phyloP scores from a whole-genome alignment of 2,329 filamentous ascomycete species.

The Xylariaceae sp. region DNA sequence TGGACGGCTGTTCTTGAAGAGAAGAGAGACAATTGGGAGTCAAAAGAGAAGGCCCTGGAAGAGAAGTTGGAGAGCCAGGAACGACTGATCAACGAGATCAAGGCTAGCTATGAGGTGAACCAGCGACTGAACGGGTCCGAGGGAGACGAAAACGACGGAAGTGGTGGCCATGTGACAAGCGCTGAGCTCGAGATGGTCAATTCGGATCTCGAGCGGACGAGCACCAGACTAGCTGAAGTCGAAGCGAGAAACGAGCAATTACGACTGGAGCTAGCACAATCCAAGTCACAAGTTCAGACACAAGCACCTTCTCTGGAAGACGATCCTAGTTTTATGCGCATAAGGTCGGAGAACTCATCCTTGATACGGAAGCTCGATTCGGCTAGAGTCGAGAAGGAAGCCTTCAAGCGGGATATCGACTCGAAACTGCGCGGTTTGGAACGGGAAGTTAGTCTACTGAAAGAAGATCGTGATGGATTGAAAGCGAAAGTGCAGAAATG shows the following conservation, averaged over 20 bases:
- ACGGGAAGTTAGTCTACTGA: conserved; percentile 68
- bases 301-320: conserved; percentile 70
- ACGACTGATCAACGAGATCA: conserved; percentile 85
- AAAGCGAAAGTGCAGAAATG: conserved; percentile 81
- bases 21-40: conserved; percentile 93
- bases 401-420: conserved; percentile 72
- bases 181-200: conserved; percentile 93
- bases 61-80: conserved; percentile 96
- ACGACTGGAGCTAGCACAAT: conserved; percentile 83
- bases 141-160: conserved; percentile 51
- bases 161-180: conserved; percentile 65
- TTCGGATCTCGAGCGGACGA: conserved; percentile 87
- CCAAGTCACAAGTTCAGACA: conserved; percentile 67
- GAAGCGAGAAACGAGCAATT: conserved; percentile 94
- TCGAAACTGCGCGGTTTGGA: conserved; percentile 73
- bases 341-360: conserved; percentile 90
- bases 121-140: conserved; percentile 78
- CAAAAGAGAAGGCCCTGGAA: conserved; percentile 85
- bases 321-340: conserved; percentile 80
- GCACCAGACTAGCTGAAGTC: conserved; percentile 79
- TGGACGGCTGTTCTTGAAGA: conserved; percentile 89
- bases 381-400: conserved; percentile 76
- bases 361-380: conserved; percentile 85
- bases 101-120: conserved; percentile 94
- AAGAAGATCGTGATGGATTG: conserved; percentile 75